These are phyloP conservation scores for Taiozyma onychis DNA, from an alignment of 1,139 yeast genomes.

Conservation along the genomic window DNA sequence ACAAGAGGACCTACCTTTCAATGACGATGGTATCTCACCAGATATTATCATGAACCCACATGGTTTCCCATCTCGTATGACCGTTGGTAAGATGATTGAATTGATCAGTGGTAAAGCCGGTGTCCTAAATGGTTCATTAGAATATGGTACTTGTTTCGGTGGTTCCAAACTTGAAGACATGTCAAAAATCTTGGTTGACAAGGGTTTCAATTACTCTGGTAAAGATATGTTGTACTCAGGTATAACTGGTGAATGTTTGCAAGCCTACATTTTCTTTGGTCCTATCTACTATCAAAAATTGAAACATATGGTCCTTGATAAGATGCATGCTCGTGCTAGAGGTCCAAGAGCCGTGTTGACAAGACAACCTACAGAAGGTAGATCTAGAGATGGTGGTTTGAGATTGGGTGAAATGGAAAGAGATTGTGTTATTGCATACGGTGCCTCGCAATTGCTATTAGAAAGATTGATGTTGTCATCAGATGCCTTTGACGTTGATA, in stretches of 20 bases:
- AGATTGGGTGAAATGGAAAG: constrained; percentile 99
- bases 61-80: constrained; percentile 99
- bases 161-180: constrained; percentile 93
- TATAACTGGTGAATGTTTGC: constrained; percentile 94
- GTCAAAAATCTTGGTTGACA: constrained; percentile 86
- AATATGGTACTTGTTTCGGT: constrained; percentile 97
- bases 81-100: constrained; percentile 98
- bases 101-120: constrained; percentile 97
- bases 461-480: constrained; percentile 96
- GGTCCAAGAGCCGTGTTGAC: constrained; percentile 98
- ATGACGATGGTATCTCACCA: constrained; percentile 83
- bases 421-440: constrained; percentile 99
- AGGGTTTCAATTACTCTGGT: constrained; percentile 93
- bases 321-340: constrained; percentile 99
- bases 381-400: constrained; percentile 98
- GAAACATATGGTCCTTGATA: constrained; percentile 98
- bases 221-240: constrained; percentile 98
- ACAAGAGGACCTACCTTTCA: constrained; percentile 94
- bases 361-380: constrained; percentile 98
- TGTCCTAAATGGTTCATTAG: constrained; percentile 83
- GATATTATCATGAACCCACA: constrained; percentile 99
- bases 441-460: constrained; percentile 90
- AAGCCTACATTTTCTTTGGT: constrained; percentile 97
- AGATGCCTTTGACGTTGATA: constrained; percentile 96
- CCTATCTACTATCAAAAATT: constrained; percentile 96